phyloP scores from a whole-genome alignment of 192 early-diverging fungal species.

The Rhizophagus prolifer region DNA sequence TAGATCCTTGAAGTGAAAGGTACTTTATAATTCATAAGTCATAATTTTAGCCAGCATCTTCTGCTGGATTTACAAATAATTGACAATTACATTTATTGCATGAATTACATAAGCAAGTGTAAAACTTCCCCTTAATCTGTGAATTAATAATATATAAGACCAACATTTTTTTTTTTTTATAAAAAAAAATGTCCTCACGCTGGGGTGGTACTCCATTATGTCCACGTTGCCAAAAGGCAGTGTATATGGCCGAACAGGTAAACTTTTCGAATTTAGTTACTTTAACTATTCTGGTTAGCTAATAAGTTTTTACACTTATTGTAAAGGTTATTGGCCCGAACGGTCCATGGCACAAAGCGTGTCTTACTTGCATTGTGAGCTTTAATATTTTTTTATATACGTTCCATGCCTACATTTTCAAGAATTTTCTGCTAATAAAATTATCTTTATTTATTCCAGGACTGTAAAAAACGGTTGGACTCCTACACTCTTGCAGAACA shows the following conservation, averaged over 20 bases:
- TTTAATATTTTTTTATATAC: neutral
- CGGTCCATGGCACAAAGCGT: slow-evolving; percentile 37
- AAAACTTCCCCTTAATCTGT: too few species aligned
- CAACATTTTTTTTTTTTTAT: too few species aligned
- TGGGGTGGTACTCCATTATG: slow-evolving; percentile 50
- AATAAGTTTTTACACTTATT: neutral
- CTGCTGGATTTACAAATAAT: too few species aligned
- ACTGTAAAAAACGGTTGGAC: slow-evolving; percentile 58
- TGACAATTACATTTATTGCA: too few species aligned
- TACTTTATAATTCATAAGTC: too few species aligned
- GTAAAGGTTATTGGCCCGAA: slow-evolving; percentile 40
- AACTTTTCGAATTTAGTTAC: neutral
- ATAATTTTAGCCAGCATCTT: too few species aligned
- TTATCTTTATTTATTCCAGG: slow-evolving; percentile 30
- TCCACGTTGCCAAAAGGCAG: slow-evolving; percentile 51
- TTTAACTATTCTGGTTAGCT: neutral
- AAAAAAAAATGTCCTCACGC: slow-evolving; percentile 34
- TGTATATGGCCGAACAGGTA: slow-evolving; percentile 53
- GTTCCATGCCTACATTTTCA: neutral
- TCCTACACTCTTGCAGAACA: slow-evolving; percentile 53
- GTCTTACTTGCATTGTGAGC: slow-evolving; percentile 36
- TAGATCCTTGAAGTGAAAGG: too few species aligned
- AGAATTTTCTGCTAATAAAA: slow-evolving; percentile 13
- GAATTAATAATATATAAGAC: too few species aligned
- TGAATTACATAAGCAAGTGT: too few species aligned